Conservation (phyloP, 2,329 filamentous ascomycete genomes). For the Cytospora leucostoma region DNA sequence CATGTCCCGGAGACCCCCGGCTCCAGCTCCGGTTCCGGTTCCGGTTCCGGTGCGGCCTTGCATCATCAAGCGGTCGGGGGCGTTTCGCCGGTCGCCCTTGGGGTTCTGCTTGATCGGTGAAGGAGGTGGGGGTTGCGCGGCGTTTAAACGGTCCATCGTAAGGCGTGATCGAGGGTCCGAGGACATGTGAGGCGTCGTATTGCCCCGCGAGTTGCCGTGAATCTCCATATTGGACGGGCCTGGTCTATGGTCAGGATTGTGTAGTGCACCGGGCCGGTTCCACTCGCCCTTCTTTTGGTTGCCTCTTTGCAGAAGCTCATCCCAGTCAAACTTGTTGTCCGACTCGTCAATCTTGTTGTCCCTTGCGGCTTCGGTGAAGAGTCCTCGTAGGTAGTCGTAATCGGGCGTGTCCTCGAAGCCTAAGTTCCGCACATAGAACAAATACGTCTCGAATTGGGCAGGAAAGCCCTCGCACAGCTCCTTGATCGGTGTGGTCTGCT, state of each 20-base stretch:
- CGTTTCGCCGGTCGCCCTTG: constrained; percentile 75
- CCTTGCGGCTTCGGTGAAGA: constrained; percentile 81
- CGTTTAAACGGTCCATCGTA: constrained; percentile 88
- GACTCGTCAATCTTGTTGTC: constrained; percentile 72
- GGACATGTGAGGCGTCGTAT: constrained; percentile 61
- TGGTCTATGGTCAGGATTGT: constrained; percentile 75
- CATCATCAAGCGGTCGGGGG: constrained; percentile 68
- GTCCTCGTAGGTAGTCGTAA: constrained; percentile 94
- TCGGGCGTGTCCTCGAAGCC: constrained; percentile 98
- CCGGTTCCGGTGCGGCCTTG: constrained; percentile 77
- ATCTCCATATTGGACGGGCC: constrained; percentile 84
- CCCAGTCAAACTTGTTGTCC: constrained; percentile 98
- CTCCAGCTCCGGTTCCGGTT: constrained; percentile 37
- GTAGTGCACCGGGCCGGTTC: constrained; percentile 66
- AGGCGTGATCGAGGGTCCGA: constrained; percentile 59
- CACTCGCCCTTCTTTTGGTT: constrained; percentile 74
- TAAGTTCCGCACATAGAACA: constrained; percentile 95
- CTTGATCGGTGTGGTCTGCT: constrained; percentile 96
- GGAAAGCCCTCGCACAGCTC: constrained; percentile 96
- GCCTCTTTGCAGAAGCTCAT: constrained; percentile 36
- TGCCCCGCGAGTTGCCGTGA: constrained; percentile 70
- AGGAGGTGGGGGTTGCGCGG: constrained; percentile 85
- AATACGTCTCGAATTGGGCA: constrained; percentile 96
- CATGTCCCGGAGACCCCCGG: constrained; percentile 72
- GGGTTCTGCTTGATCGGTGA: constrained; percentile 80